Evolutionary conservation across 2,329 filamentous ascomycete genomes (phyloP).

Genomic region (Arthrobotrys entomopaga): DNA sequence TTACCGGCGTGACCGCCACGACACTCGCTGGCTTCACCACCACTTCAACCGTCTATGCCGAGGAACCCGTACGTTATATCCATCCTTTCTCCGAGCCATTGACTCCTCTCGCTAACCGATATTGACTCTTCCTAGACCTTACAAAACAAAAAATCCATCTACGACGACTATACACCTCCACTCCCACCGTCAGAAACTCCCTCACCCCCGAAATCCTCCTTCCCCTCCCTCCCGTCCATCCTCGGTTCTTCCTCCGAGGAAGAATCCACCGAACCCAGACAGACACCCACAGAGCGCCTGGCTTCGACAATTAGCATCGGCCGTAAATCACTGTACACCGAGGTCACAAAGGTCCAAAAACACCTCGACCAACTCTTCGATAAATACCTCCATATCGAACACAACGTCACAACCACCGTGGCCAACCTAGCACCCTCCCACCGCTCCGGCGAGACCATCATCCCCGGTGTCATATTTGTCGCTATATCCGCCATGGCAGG

Average conservation of each 20-base stretch:
- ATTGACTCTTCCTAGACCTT: slow-evolving; percentile 7
- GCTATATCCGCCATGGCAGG: slow-evolving; percentile 95
- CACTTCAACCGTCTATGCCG: slow-evolving; percentile 48
- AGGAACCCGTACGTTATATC: slow-evolving; percentile 45
- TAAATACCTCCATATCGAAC: slow-evolving; percentile 83
- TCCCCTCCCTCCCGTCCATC: slow-evolving; percentile 27
- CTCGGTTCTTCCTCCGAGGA: slow-evolving; percentile 49
- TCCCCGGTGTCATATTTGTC: slow-evolving; percentile 91
- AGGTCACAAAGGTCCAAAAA: slow-evolving; percentile 79
- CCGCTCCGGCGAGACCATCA: slow-evolving; percentile 85
- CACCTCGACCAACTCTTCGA: slow-evolving; percentile 84
- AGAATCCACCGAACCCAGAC: slow-evolving; percentile 63
- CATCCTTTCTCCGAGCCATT: slow-evolving; percentile 6
- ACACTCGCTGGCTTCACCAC: slow-evolving; percentile 47
- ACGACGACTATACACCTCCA: slow-evolving; percentile 69
- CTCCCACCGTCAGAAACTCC: slow-evolving; percentile 58
- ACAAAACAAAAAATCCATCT: slow-evolving; percentile 76
- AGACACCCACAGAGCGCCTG: slow-evolving; percentile 88
- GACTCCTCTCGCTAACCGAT: slow-evolving; percentile 8
- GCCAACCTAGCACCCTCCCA: slow-evolving; percentile 86
- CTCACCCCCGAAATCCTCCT: slow-evolving; percentile 46
- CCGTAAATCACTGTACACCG: slow-evolving; percentile 81
- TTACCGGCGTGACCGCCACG: slow-evolving; percentile 46
- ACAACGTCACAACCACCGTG: slow-evolving; percentile 87
- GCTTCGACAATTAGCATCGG: slow-evolving; percentile 81